A percentile compares a stretch with the other conserved stretches of the same genome.
phyloP scores from a whole-genome alignment of 2,329 filamentous ascomycete genomes.

The Simplicillium sp. region DNA sequence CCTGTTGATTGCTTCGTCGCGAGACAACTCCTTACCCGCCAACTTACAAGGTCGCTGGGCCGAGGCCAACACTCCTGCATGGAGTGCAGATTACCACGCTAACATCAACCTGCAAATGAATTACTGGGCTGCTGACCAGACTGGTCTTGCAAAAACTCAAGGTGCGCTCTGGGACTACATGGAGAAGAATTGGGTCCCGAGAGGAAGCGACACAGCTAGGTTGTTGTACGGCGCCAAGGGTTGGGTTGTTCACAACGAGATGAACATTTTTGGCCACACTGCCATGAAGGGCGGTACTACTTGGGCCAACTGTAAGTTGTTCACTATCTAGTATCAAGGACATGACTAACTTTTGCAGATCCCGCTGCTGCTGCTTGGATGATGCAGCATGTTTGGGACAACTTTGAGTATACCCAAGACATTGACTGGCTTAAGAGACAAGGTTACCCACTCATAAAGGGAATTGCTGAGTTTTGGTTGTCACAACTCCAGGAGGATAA shows the following conservation, averaged over 20 bases:
- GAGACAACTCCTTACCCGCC: conserved; percentile 39
- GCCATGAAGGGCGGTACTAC: conserved; percentile 21
- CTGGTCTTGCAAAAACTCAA: conserved; percentile 35
- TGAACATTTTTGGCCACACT: conserved; percentile 50
- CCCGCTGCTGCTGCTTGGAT: conserved; percentile 45
- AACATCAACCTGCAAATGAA: conserved; percentile 57
- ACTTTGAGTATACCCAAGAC: conserved; percentile 43
- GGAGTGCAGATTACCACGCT: conserved; percentile 46
- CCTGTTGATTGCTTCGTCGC: conserved; percentile 39
- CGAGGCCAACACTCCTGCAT: conserved; percentile 23
- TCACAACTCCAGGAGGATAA: conserved; percentile 39
- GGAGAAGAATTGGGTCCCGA: conserved; percentile 39
- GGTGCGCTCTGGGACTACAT: conserved; percentile 43
- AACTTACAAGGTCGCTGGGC: conserved; percentile 50
- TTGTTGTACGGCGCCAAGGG: conserved; percentile 44
- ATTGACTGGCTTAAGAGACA: conserved; percentile 31
- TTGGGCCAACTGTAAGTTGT: conserved; percentile 21
- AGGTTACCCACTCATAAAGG: conserved; percentile 45
- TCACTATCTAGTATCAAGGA: not conserved
- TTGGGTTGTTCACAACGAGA: conserved; percentile 47
- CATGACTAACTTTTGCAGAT: conserved; percentile 26
- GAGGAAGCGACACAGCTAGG: conserved; percentile 41
- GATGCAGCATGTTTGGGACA: conserved; percentile 50
- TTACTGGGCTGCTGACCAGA: conserved; percentile 45
- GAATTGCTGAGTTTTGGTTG: conserved; percentile 45